Percentiles rank a stretch among this genome's conserved stretches.
phyloP scores from a whole-genome alignment of 805 yeast genomes.

The Metschnikowia orientalis region DNA sequence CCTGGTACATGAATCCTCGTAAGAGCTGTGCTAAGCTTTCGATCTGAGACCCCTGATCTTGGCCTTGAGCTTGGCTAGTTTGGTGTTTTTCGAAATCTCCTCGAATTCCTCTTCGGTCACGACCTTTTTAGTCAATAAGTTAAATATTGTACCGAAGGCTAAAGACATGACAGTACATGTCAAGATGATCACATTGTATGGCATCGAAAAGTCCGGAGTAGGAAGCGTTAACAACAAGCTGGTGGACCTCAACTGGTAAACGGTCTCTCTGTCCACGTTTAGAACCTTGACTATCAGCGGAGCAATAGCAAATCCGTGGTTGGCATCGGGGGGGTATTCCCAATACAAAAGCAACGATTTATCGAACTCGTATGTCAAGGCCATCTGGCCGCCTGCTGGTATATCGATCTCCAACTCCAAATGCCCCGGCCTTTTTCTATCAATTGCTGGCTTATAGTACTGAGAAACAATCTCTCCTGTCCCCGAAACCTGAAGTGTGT shows the following conservation, averaged over 20 bases:
- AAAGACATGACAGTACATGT: constrained; percentile 92
- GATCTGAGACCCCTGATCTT: constrained; percentile 9
- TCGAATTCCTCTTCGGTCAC: constrained; percentile 73
- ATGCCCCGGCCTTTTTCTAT: constrained; percentile 77
- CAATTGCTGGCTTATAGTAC: constrained; percentile 71
- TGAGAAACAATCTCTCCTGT: constrained; percentile 44
- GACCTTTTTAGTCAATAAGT: constrained; percentile 67
- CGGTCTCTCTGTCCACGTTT: constrained; percentile 18
- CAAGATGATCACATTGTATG: constrained; percentile 91
- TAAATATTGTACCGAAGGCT: constrained; percentile 82
- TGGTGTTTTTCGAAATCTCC: constrained; percentile 13
- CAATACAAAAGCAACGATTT: constrained; percentile 78
- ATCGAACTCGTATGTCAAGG: constrained; percentile 75
- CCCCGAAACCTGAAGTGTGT: constrained; percentile 45
- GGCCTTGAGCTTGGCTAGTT: constrained; percentile 10
- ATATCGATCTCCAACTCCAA: constrained; percentile 62
- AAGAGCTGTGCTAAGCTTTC: too few relatives aligned
- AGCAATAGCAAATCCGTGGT: constrained; percentile 92
- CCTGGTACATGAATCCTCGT: too few relatives aligned
- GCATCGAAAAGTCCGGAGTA: constrained; percentile 98
- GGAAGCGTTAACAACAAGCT: constrained; percentile 85
- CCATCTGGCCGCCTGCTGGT: constrained; percentile 60
- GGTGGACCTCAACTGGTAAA: constrained; percentile 68
- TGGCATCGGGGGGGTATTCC: constrained; percentile 99
- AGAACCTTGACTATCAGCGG: constrained; percentile 76